A percentile compares a stretch with the other conserved stretches of the same genome.
Conservation (phyloP, 2,329 filamentous ascomycete genomes). For the Penicillium sp. region DNA sequence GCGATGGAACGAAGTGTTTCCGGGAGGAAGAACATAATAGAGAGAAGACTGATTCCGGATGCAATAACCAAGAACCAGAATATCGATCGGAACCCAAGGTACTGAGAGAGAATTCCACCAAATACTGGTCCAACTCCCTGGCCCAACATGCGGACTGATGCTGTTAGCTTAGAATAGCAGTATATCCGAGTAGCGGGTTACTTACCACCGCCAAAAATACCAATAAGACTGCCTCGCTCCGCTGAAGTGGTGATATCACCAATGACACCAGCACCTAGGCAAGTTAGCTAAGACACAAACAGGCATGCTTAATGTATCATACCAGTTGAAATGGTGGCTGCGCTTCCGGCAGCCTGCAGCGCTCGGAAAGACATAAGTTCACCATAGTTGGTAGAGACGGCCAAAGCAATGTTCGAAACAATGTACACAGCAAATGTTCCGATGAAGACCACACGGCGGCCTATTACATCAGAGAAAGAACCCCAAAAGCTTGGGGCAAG, state of each 20-base stretch:
- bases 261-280: slow-evolving; percentile 43
- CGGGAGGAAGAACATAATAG: slow-evolving; percentile 44
- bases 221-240: slow-evolving; percentile 41
- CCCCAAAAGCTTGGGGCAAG: slow-evolving; percentile 50
- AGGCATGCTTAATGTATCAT: too few species aligned
- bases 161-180: slow-evolving; percentile 1
- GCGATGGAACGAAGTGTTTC: slow-evolving; percentile 47
- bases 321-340: slow-evolving; percentile 50
- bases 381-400: slow-evolving; percentile 43
- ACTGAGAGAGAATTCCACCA: slow-evolving; percentile 38
- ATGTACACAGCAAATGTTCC: slow-evolving; percentile 49
- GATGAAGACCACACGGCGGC: slow-evolving; percentile 47
- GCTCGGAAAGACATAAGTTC: slow-evolving; percentile 47
- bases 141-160: slow-evolving; percentile 41
- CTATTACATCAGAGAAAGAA: slow-evolving; percentile 47
- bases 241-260: slow-evolving; percentile 39
- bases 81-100: slow-evolving; percentile 39
- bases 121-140: slow-evolving; percentile 47
- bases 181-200: neutral
- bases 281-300: too few species aligned
- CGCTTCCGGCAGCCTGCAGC: slow-evolving; percentile 49
- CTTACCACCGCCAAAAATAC: slow-evolving; percentile 40
- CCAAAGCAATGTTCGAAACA: slow-evolving; percentile 47
- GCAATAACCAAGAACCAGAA: slow-evolving; percentile 44
- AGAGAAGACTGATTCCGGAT: slow-evolving; percentile 34